Conservation (phyloP, 768 basidiomycete species). For the Lactarius hengduanensis region DNA sequence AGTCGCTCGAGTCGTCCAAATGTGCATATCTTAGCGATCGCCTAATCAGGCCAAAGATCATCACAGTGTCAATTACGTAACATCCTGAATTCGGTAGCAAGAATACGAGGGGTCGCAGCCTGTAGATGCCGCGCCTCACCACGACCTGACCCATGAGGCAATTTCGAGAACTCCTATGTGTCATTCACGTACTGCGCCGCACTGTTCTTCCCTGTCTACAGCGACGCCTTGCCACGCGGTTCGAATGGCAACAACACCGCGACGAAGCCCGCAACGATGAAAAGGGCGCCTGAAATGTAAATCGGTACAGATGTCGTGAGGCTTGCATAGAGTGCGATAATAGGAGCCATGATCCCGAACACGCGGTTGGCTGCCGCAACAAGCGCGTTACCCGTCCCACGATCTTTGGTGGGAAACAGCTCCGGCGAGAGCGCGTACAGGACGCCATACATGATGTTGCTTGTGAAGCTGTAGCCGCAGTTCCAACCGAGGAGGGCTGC, state of each 20-base stretch:
- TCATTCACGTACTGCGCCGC: not conserved
- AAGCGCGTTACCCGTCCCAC: slow-evolving; percentile 57
- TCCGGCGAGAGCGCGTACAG: slow-evolving; percentile 46
- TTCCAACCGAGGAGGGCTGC: slow-evolving; percentile 56
- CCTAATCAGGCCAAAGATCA: not conserved
- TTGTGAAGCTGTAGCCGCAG: slow-evolving; percentile 56
- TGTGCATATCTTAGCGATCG: not conserved
- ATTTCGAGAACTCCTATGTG: not conserved
- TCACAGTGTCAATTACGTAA: not conserved
- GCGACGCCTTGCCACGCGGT: slow-evolving; percentile 52
- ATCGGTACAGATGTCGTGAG: slow-evolving; percentile 52
- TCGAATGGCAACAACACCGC: slow-evolving; percentile 56
- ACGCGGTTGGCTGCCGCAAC: slow-evolving; percentile 54
- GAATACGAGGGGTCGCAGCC: not conserved
- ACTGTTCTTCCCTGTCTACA: slow-evolving; percentile 32
- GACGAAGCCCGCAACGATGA: slow-evolving; percentile 48
- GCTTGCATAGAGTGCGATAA: slow-evolving; percentile 51
- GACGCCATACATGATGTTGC: slow-evolving; percentile 56
- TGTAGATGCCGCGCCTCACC: not conserved
- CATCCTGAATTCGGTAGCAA: not conserved
- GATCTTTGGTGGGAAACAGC: slow-evolving; percentile 51
- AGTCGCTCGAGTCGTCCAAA: not conserved
- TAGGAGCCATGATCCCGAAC: slow-evolving; percentile 58
- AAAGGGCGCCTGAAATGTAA: slow-evolving; percentile 52
- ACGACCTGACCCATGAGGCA: not conserved